These are phyloP conservation scores for Zygoascus hellenicus DNA, from an alignment of 1,139 yeast species.

Conservation along the genomic window DNA sequence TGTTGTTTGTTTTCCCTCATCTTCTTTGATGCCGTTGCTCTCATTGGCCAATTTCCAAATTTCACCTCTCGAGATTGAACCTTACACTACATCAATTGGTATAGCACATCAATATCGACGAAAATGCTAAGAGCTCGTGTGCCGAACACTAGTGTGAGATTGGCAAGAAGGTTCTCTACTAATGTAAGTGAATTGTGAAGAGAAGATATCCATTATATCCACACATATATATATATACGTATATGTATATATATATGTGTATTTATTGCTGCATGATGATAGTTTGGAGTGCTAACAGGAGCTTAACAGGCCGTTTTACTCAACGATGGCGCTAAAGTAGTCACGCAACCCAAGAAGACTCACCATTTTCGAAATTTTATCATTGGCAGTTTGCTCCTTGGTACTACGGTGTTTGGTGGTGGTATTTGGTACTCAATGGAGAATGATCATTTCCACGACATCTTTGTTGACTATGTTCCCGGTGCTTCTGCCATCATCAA, in stretches of 20 bases:
- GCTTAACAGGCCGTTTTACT: constrained; percentile 2
- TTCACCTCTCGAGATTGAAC: neutral
- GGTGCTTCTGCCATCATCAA: constrained; percentile 50
- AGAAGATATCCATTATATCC: neutral
- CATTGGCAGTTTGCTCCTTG: constrained; percentile 23
- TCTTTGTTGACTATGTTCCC: constrained; percentile 57
- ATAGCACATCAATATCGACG: neutral
- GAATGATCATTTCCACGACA: constrained; percentile 37
- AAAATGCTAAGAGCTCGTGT: constrained; percentile 5
- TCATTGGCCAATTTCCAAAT: neutral
- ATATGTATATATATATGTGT: no score
- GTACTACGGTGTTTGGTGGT: constrained; percentile 32
- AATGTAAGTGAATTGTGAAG: neutral
- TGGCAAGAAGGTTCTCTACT: neutral
- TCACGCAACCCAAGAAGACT: constrained; percentile 11
- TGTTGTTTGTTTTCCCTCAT: neutral
- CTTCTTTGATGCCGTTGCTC: neutral
- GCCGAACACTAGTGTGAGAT: neutral
- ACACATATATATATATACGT: no score
- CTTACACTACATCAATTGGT: neutral
- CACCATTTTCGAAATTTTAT: constrained; percentile 33
- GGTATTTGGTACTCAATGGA: constrained; percentile 36
- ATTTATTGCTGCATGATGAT: no score
- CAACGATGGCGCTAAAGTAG: neutral
- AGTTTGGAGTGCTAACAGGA: neutral